A percentile compares a stretch with the other conserved stretches of the same genome.
Evolutionary conservation across 1,284 basidiomycete genomes (phyloP).

Genomic region (Tetrapyrgos nigripes): DNA sequence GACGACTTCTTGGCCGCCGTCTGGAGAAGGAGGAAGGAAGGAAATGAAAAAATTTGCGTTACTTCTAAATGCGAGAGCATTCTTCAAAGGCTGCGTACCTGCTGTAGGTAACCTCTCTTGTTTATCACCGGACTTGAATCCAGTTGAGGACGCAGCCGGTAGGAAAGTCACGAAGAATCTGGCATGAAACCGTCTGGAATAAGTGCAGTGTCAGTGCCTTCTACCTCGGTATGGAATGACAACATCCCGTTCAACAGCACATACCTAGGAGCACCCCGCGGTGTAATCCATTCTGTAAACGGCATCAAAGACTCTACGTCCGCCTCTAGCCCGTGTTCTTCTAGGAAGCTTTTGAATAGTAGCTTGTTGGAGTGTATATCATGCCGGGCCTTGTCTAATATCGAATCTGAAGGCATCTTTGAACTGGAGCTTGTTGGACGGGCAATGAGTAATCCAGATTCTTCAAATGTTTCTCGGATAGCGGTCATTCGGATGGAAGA

Average conservation of each 20-base stretch:
- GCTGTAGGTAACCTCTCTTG: constrained; percentile 66
- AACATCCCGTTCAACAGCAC: constrained; percentile 9
- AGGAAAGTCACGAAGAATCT: constrained; percentile 72
- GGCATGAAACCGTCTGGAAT: constrained; percentile 66
- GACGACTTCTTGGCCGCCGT: constrained; percentile 73
- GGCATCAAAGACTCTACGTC: constrained; percentile 57
- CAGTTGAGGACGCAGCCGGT: constrained; percentile 45
- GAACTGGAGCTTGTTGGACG: constrained; percentile 35
- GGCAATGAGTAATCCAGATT: constrained; percentile 71
- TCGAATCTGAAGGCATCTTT: constrained; percentile 37
- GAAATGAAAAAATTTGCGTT: neutral
- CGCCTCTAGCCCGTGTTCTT: constrained; percentile 45
- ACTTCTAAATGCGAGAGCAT: neutral
- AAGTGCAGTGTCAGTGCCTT: too few relatives aligned
- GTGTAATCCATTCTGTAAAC: constrained; percentile 78
- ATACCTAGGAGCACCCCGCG: constrained; percentile 56
- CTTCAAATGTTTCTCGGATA: constrained; percentile 77
- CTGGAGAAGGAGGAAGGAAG: constrained; percentile 29
- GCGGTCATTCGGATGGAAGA: constrained; percentile 62
- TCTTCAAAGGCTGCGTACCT: constrained; percentile 33
- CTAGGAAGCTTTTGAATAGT: constrained; percentile 61
- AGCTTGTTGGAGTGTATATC: constrained; percentile 58
- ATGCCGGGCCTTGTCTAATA: constrained; percentile 59
- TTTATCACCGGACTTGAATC: constrained; percentile 58
- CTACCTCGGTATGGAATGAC: too few relatives aligned